These are phyloP conservation scores for Sarocladium strictum DNA, from an alignment of 2,329 filamentous ascomycete genomes.

Conservation along the genomic window DNA sequence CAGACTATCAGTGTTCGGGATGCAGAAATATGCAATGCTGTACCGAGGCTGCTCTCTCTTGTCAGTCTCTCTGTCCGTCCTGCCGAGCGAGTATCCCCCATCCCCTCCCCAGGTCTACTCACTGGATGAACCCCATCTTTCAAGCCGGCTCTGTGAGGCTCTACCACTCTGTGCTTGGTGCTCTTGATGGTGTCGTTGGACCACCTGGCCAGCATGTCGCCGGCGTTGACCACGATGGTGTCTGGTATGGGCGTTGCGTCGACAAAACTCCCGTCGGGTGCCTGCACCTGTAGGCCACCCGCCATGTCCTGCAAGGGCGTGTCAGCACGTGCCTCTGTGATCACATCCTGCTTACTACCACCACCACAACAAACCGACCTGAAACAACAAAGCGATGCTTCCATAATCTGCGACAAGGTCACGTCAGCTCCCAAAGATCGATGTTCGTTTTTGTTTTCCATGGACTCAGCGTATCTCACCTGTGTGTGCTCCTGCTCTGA, in stretches of 20 bases:
- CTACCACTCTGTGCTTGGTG: background rate
- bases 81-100: background rate
- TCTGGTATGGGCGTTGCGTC: background rate
- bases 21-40: background rate
- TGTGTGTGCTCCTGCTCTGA: background rate
- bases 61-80: background rate
- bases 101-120: no score
- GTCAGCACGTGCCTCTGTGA: background rate
- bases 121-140: no score
- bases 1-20: background rate
- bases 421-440: no score
- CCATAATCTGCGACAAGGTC: background rate
- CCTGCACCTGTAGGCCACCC: background rate
- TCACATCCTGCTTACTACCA: no score
- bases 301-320: background rate
- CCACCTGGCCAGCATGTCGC: conserved; percentile 1
- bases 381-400: background rate
- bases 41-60: background rate
- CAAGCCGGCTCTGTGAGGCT: background rate
- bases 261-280: background rate
- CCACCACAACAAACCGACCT: background rate
- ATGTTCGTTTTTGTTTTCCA: background rate
- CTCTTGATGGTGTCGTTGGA: background rate
- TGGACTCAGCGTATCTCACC: background rate
- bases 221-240: background rate